Percentiles rank a stretch among this genome's conserved stretches.
These are phyloP conservation scores for Papilionanthe hybrid DNA, from an alignment of 116 monocot species.

Conservation along the genomic window DNA sequence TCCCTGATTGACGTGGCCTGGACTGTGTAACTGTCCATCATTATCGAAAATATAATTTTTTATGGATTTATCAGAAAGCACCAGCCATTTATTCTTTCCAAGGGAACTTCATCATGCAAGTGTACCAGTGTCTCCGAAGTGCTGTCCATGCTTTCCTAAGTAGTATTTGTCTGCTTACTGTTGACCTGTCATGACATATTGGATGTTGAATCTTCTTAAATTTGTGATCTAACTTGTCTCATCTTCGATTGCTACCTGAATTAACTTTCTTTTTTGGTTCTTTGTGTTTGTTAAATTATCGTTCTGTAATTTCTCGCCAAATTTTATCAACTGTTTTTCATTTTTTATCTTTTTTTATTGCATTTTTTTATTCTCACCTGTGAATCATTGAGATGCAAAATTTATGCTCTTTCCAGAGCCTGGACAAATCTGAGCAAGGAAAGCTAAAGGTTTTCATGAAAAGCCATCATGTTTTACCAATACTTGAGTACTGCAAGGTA, in stretches of 20 bases:
- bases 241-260: background rate
- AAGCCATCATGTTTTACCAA: constrained; percentile 71
- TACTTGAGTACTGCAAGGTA: constrained; percentile 98
- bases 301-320: background rate
- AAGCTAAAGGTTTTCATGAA: constrained; percentile 65
- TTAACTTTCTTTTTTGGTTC: background rate
- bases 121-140: too few relatives aligned
- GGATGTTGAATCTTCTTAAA: constrained; percentile 1
- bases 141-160: background rate
- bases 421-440: constrained; percentile 57
- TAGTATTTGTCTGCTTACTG: background rate
- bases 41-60: background rate
- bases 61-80: background rate
- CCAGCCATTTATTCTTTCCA: background rate
- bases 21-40: background rate
- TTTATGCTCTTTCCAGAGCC: constrained; percentile 37
- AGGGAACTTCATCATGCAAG: background rate
- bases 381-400: background rate
- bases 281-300: background rate
- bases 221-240: background rate
- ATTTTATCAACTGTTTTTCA: background rate
- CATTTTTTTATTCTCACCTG: background rate
- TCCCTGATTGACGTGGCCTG: background rate
- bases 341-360: background rate
- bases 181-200: background rate